These are phyloP conservation scores for Trichoderma atrobrunneum DNA, from an alignment of 2,329 filamentous ascomycete genomes.

Conservation along the genomic window DNA sequence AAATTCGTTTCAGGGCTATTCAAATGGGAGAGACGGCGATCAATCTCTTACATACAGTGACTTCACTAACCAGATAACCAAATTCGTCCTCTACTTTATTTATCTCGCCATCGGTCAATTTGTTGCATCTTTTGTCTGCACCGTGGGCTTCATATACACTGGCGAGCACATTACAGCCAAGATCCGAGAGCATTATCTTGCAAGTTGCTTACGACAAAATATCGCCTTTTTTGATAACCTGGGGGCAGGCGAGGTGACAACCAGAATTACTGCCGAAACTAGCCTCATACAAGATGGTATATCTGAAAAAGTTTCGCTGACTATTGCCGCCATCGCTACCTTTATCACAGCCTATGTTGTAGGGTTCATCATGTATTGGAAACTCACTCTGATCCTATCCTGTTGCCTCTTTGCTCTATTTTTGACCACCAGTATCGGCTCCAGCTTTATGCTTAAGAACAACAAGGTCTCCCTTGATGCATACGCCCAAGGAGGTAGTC, in stretches of 20 bases:
- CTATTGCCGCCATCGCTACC: background rate
- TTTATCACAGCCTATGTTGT: background rate
- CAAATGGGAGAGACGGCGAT: background rate
- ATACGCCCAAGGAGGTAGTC: background rate
- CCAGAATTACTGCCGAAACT: background rate
- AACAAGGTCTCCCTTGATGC: background rate
- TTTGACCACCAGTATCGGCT: background rate
- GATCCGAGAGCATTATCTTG: background rate
- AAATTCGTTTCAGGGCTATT: background rate
- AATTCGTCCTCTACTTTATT: background rate
- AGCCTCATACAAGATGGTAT: background rate
- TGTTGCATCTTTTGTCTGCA: background rate
- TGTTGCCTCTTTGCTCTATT: background rate
- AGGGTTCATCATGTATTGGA: background rate
- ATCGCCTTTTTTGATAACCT: background rate
- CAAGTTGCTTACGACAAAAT: background rate
- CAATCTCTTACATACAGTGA: background rate
- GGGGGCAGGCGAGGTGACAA: background rate
- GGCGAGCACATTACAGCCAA: background rate
- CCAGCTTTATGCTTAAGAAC: background rate
- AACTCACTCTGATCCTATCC: background rate
- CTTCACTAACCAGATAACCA: background rate
- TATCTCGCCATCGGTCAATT: background rate
- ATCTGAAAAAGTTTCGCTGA: background rate
- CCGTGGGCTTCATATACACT: background rate